Base-by-base conservation (phyloP, 2,329 filamentous ascomycete genomes). In the Mollisia scopiformis region DNA sequence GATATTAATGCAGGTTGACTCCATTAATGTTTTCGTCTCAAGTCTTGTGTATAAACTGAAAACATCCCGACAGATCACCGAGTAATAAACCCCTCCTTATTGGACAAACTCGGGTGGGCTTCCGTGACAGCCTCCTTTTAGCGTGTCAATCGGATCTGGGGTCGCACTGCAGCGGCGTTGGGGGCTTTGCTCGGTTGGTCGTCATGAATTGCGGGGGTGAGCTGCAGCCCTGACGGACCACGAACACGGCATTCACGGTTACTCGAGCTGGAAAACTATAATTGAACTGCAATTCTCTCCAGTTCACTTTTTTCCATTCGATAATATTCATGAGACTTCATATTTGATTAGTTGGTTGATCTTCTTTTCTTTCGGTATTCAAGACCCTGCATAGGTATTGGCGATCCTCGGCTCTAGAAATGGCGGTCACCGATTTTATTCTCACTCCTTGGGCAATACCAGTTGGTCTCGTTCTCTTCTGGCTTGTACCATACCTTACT, bases 391-490 rank as follows among this genome's bases (percentile, higher is more conserved):
- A 28, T n/a, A n/a, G n/a, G n/a, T 27, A 27, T 37, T 27, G 39
- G n/a, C 50, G 27, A 54, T 37, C 39, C 51, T 53, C 55, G 50
- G 25, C 54, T 54, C 25, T 37, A 39, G 31, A 35, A 10, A 74
- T 74, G 72, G 72, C 75, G 7, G 65, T 79, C 63, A 43, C 74
- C 43, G 72, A 76, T 61, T 62, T 76, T 27, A 47, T 80, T 23
- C 58, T 79, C 23, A 80, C 82, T 2, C 79, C 80, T n/a, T 84
- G 78, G 78, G 72, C 77, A 1, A 69, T 83, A 16, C 75, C 74
- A 2, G 71, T 77, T 0, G 76, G 83, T n/a, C 70, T 84, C 10
- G 75, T 80, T 6, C 69, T 75, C 51, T 74, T 68, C 64, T 75
- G 64, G 57, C 55, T 72, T 25, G 57, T 74, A 3, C 73, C 72